Conservation (phyloP, 2,329 filamentous ascomycete genomes). For the Colletotrichum sp. region DNA sequence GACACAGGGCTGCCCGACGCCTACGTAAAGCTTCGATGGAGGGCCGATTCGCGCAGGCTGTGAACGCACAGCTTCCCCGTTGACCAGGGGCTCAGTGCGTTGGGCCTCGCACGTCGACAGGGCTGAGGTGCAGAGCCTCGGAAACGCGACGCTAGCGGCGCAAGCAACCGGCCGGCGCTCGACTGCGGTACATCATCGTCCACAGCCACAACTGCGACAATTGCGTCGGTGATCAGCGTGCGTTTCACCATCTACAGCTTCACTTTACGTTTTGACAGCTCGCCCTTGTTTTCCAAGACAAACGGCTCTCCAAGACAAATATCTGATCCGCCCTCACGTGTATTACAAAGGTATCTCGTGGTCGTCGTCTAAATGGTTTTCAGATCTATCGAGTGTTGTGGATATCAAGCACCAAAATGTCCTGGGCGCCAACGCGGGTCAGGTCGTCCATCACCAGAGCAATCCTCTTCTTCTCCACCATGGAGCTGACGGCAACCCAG, state of each 20-base stretch:
- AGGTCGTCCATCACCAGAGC: constrained; percentile 88
- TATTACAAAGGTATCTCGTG: constrained; percentile 9
- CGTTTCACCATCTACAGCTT: background rate
- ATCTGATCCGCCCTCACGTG: background rate
- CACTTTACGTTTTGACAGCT: background rate
- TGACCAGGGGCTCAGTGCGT: background rate
- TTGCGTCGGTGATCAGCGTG: background rate
- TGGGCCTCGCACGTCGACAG: background rate
- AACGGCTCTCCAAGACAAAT: background rate
- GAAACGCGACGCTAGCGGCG: background rate
- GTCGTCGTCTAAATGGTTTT: background rate
- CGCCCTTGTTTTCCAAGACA: background rate
- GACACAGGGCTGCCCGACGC: background rate
- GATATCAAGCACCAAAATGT: constrained; percentile 86
- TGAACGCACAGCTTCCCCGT: background rate
- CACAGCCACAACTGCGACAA: constrained; percentile 8
- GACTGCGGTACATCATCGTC: background rate
- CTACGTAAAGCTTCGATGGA: background rate
- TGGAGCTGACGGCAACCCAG: constrained; percentile 93
- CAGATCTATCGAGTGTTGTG: constrained; percentile 70
- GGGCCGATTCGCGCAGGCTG: background rate
- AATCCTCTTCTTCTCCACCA: constrained; percentile 90
- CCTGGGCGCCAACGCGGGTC: constrained; percentile 76
- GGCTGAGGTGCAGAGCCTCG: constrained; percentile 10
- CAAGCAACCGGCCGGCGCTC: background rate